Evolutionary conservation across 306 rosid species (phyloP).

Genomic region (Crataegus laevigata): DNA sequence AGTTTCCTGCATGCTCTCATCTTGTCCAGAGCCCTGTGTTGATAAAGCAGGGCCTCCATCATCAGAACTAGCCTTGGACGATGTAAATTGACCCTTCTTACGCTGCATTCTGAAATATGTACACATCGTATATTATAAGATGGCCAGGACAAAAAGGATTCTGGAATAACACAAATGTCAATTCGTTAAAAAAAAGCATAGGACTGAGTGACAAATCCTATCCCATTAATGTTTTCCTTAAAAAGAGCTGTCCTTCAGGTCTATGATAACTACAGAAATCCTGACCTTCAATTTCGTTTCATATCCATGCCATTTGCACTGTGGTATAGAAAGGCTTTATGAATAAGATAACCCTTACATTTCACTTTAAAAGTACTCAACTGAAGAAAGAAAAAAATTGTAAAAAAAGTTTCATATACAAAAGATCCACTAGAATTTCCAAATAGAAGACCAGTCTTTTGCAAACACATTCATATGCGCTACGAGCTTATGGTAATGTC

Average conservation of each 20-base stretch:
- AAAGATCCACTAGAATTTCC: no score
- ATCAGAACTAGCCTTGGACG: constrained; percentile 36
- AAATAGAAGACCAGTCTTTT: no score
- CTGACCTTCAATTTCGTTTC: neutral
- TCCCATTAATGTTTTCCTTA: neutral
- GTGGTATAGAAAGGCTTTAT: neutral
- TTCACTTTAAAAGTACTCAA: neutral
- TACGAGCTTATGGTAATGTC: no score
- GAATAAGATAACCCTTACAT: neutral
- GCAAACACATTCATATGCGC: no score
- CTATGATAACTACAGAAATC: neutral
- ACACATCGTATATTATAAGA: neutral
- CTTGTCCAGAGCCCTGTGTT: constrained; percentile 37
- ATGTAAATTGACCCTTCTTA: constrained; percentile 50
- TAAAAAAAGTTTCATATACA: neutral
- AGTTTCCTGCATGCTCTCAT: constrained; percentile 41
- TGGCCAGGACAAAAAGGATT: neutral
- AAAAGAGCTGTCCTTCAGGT: neutral
- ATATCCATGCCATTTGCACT: neutral
- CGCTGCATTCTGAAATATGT: constrained; percentile 47
- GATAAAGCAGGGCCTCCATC: constrained; percentile 30
- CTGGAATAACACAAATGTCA: neutral
- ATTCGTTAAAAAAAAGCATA: neutral
- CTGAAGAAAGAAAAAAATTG: neutral
- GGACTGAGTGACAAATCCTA: neutral